Percentiles rank a stretch among this genome's conserved stretches.
These are phyloP conservation scores for Penicillium subrubescens DNA, from an alignment of 495 filamentous ascomycete species.

Conservation along the genomic window DNA sequence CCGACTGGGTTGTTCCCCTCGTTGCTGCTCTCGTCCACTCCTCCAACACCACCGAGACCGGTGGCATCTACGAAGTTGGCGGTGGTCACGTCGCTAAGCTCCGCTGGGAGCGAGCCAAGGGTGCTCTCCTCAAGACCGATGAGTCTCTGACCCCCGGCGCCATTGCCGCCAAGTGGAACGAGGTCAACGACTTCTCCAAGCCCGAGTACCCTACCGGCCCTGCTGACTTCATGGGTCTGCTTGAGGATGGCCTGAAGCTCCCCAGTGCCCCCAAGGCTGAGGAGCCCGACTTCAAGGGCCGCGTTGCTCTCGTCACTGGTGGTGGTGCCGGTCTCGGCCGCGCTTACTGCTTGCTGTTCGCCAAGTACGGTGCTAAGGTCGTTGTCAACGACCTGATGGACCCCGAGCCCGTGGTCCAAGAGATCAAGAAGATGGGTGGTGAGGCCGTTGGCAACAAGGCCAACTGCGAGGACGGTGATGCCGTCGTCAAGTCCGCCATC, in stretches of 20 bases:
- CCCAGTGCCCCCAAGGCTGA: conserved; percentile 72
- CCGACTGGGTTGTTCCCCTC: conserved; percentile 93
- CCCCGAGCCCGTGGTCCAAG: conserved; percentile 88
- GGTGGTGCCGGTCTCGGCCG: conserved; percentile 87
- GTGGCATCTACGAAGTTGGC: conserved; percentile 90
- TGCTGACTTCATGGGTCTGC: conserved; percentile 83
- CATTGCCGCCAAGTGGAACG: conserved; percentile 83
- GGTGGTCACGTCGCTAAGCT: conserved; percentile 93
- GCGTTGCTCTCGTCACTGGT: conserved; percentile 90
- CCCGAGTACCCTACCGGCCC: conserved; percentile 83
- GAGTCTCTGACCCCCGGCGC: conserved; percentile 85
- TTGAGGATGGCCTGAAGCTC: conserved; percentile 84
- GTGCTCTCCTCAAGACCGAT: conserved; percentile 88
- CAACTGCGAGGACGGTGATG: conserved; percentile 90
- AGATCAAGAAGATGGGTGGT: conserved; percentile 88
- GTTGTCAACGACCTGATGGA: conserved; percentile 95
- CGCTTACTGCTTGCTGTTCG: conserved; percentile 88
- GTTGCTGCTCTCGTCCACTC: conserved; percentile 89
- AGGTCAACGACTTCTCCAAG: conserved; percentile 84
- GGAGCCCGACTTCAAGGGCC: conserved; percentile 83
- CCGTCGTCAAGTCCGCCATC: conserved; percentile 88
- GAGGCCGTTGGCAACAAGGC: conserved; percentile 93
- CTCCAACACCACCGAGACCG: conserved; percentile 81
- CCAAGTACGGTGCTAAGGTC: conserved; percentile 83
- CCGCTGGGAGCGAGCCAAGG: conserved; percentile 92